Evolutionary conservation across 352 stramenopile species (phyloP).

Genomic region (Phytophthora vignae): DNA sequence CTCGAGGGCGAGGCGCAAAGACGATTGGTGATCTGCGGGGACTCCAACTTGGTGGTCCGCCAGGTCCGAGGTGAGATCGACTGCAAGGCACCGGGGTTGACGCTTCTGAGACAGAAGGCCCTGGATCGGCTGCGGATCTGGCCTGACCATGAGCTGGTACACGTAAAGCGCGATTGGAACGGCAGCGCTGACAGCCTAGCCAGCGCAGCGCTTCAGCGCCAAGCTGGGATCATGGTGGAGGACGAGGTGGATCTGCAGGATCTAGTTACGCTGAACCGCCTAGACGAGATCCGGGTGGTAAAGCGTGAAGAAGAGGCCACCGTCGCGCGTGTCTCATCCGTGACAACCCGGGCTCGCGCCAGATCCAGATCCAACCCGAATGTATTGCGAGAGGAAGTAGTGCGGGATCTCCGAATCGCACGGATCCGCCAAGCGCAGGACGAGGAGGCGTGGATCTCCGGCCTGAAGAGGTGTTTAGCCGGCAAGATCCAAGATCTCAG

Average conservation of each 20-base stretch:
- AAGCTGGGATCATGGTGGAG: not conserved
- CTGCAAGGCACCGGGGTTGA: conserved; percentile 10
- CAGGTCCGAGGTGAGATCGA: conserved; percentile 18
- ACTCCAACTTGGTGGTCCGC: conserved; percentile 8
- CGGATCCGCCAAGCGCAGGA: too few relatives aligned
- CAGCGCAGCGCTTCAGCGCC: conserved; percentile 1
- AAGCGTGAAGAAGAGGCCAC: too few relatives aligned
- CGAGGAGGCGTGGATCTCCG: too few relatives aligned
- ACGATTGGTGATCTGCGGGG: conserved; percentile 3
- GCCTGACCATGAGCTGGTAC: conserved; percentile 5
- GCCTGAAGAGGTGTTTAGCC: too few relatives aligned
- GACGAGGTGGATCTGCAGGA: conserved; percentile 1
- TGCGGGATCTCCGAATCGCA: too few relatives aligned
- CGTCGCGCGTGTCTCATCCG: too few relatives aligned
- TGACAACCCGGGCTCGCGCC: too few relatives aligned
- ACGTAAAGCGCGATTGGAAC: conserved; percentile 19
- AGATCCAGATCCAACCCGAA: not conserved
- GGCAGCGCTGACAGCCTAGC: conserved; percentile 2
- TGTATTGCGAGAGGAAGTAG: not conserved
- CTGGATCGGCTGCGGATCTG: not conserved
- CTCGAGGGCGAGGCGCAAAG: not conserved
- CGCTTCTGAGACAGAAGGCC: not conserved
- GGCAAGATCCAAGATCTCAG: too few relatives aligned
- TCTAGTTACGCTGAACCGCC: too few relatives aligned
- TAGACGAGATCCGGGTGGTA: too few relatives aligned